Evolutionary conservation across 2,329 filamentous ascomycete species (phyloP), one percentile per base, ranked within the genome.

Genomic region (Grosmannia huntii): DNA sequence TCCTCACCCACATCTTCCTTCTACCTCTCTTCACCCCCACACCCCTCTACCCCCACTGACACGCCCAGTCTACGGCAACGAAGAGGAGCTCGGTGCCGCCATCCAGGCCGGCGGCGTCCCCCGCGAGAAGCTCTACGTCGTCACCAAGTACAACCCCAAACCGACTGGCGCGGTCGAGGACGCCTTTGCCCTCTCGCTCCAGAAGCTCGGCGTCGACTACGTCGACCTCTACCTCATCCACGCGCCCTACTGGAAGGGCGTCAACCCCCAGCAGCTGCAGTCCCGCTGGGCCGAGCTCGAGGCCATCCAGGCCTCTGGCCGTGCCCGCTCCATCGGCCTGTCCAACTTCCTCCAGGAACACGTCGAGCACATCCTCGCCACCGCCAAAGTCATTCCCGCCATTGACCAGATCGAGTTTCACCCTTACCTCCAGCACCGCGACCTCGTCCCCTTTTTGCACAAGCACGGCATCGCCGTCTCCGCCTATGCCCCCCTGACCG

Each of bases 401-500:
- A 79, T 87, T 61, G 91, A 92, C 73, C 88, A 94, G 76, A 87
- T 92, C 66, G 88, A 92, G 73, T 84, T 81, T 66, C 86, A 94
- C 70, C 87, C 88, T 0, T 89, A 89, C 68, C 75, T 87, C 56
- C 85, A 87, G 70, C 85, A 86, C 67, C 75, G 75, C 6, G 73
- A 76, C 59, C 73, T 87, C 14, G 57, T 87, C 36, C 70, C 73
- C 19, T 87, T 80, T 70, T 79, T 78, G 68, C 75, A 75, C 64
- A 69, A 77, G 65, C 72, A 85, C 65, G 69, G 73, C 57, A 86
- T 88, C 61, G 77, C 79, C 4, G 68, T 79, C 3, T 71, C 76
- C 6, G 77, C 78, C 10, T 86, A 83, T 68, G 75, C 66, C 0
- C 79, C 83, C 1, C 73, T 88, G 58, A 75, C 76, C 1, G 75